Evolutionary conservation across 2,329 filamentous ascomycete species (phyloP), one percentile per base, ranked within the genome.

Genomic region (Hypoxylon sp.): DNA sequence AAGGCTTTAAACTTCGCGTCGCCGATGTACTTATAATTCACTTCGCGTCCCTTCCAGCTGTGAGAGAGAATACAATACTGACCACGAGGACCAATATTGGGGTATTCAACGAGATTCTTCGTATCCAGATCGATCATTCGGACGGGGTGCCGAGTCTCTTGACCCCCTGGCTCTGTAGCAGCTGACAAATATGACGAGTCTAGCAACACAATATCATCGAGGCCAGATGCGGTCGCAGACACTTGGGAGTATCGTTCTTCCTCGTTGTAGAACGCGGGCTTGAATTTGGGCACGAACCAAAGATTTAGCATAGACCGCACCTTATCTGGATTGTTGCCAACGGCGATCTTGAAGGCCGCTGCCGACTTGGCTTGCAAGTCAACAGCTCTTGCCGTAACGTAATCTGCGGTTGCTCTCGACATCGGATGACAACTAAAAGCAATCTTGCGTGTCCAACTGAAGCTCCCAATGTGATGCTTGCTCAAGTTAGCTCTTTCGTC

Each of bases 21-120:
- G 2, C 43, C 59, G 56, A 77, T 68, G 59, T 73, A 73, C n/a
- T 64, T 56, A 20, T 72, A 72, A 17, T 67, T 69, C 10, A 77
- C 64, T 53, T 77, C 76, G 7, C 54, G 48, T 2, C 74, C 75
- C 63, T 76, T 77, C 75, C 75, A 78, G 32, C 74, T 73, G 46
- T 77, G 75, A 2, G 75, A 77, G 1, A 77, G 64, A 57, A 78
- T 77, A 24, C 74, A 75, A 56, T 77, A 78, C 37, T 76, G 74
- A 20, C 72, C 73, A 0, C 68, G 64, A 8, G 52, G 37, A 19
- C 71, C 71, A 32, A 74, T 68, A 28, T 64, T 63, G 2, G 68
- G 70, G 34, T 66, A 70, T 34, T 71, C 64, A 2, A 75, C 71
- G 37, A 77, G 58, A 34, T 75, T 72, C 10, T 66, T 69, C 2